These are phyloP conservation scores for Schwanniomyces pseudopolymorphus DNA, from an alignment of 805 yeast species.

Conservation along the genomic window DNA sequence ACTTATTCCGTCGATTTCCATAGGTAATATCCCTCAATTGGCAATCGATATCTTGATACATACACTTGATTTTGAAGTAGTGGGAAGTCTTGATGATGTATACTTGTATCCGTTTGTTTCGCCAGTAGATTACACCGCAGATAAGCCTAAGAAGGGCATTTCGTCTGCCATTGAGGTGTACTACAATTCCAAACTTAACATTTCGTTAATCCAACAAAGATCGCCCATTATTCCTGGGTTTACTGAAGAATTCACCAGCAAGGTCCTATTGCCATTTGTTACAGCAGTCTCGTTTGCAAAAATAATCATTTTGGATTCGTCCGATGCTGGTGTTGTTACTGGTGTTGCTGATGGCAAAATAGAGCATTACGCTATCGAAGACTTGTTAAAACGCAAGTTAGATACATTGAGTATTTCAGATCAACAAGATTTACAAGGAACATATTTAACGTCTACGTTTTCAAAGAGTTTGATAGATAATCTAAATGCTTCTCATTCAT, in stretches of 20 bases:
- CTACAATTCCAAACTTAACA: constrained; percentile 33
- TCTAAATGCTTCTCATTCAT: constrained; percentile 3
- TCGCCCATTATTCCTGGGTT: constrained; percentile 79
- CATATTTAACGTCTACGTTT: constrained; percentile 12
- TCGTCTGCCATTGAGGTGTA: constrained; percentile 70
- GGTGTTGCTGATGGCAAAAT: constrained; percentile 18
- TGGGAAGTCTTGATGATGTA: constrained; percentile 57
- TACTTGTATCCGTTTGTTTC: constrained; percentile 81
- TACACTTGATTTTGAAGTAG: constrained; percentile 50
- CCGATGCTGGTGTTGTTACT: constrained; percentile 57
- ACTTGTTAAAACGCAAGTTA: constrained; percentile 29
- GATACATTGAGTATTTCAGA: constrained; percentile 23
- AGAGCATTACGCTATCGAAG: constrained; percentile 28
- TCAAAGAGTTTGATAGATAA: constrained; percentile 5
- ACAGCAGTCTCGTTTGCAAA: constrained; percentile 35
- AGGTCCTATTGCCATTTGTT: constrained; percentile 53
- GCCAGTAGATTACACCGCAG: constrained; percentile 55
- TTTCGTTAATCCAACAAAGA: constrained; percentile 75
- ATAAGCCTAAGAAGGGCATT: constrained; percentile 26
- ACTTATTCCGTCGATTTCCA: constrained; percentile 78
- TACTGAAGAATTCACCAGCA: constrained; percentile 47
- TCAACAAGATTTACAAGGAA: constrained; percentile 3
- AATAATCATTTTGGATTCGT: constrained; percentile 67
- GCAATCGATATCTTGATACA: constrained; percentile 71
- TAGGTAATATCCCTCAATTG: constrained; percentile 90